Evolutionary conservation across 495 filamentous ascomycete species (phyloP), one percentile per base, ranked within the genome.

Genomic region (Aspergillus conjunctus): DNA sequence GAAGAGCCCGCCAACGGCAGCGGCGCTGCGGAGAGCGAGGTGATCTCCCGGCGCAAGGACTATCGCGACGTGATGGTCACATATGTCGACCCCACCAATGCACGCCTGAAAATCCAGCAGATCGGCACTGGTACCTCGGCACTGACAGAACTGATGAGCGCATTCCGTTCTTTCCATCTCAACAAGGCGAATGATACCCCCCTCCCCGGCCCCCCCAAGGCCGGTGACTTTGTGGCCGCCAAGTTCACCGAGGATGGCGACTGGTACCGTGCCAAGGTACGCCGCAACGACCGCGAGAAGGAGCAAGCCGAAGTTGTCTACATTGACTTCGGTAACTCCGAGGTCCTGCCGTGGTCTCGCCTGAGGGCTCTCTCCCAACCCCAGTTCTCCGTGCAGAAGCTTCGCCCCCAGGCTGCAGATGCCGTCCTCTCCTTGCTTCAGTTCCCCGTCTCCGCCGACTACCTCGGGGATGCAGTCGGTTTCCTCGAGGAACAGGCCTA

Each of bases 311-410:
- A 98, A 74, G 87, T 99, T 6, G 72, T 93, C 14, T 99, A 97
- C 77, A 85, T 98, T 62, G 95, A 99, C 76, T 99, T 93, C 73
- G 95, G 95, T 60, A 98, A 99, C 81, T 87, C 85, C 20, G 95
- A 98, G 77, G 84, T 85, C 66, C 77, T 93, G 37, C 87, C 92
- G 3, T 98, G 92, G 91, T 85, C 85, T 10, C 78, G 80, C 48
- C 86, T 99, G 22, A 88, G 94, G 21, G 84, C 93, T 30, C 81
- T 98, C 31, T 81, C 82, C 51, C 86, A 90, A 67, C 73, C 87
- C 6, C 88, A 93, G 69, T 98, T 97, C 81, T 82, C 81, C 12
- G 73, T 82, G 15, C 85, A 89, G 72, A 91, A 87, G 73, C 86
- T 99, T 33, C 89, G 88, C 66, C 76, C 91, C 0, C 95, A 99